Base-by-base conservation (phyloP, 2,329 filamentous ascomycete genomes). In the Ceratocystis variospora region DNA sequence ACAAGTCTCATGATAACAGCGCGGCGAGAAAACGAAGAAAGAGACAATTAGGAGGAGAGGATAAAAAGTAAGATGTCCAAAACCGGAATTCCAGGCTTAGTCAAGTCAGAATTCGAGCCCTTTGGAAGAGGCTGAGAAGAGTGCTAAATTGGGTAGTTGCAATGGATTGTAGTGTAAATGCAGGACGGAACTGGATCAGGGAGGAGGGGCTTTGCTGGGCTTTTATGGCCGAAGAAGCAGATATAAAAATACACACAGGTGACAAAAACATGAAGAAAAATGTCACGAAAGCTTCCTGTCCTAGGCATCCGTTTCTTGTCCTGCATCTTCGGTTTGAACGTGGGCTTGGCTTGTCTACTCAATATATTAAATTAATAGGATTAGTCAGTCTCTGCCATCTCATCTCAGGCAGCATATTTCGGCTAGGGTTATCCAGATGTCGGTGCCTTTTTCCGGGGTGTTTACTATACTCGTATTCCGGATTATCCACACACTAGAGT, bases 81-180 rank as follows among this genome's bases (percentile, higher is more conserved):
- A 31, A 31, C 44, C 8, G 12, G 37, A 59, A 37, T 31, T 37
- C 37, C 37, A 41, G 37, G 37, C 12, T 37, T 19, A 4, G 55
- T 37, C 55, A 59, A 59, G 37, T 59, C 55, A 59, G 31, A 59
- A 19, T 37, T 17, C 55, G 19, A 19, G 55, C 55, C 55, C 55
- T 59, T 17, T 59, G 1, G 31, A 37, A 37, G n/a, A 59, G 55
- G 55, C 55, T 59, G 55, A 59, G 55, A 31, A n/a, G 28, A 33
- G 28, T 53, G 28, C n/a, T 10, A 15, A 37, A 59, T 59, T 25
- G 55, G 33, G 55, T 37, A 59, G 55, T 59, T 59, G 55, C 15
- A 6, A 2, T 57, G n/a, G 6, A 12, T 59, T 59, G 17, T 6
- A 31, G 19, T 15, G 31, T 59, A 41, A 4, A 41, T 0, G 12